These are phyloP conservation scores for Ascoidea rubescens DNA, from an alignment of 805 yeast genomes.

Conservation along the genomic window DNA sequence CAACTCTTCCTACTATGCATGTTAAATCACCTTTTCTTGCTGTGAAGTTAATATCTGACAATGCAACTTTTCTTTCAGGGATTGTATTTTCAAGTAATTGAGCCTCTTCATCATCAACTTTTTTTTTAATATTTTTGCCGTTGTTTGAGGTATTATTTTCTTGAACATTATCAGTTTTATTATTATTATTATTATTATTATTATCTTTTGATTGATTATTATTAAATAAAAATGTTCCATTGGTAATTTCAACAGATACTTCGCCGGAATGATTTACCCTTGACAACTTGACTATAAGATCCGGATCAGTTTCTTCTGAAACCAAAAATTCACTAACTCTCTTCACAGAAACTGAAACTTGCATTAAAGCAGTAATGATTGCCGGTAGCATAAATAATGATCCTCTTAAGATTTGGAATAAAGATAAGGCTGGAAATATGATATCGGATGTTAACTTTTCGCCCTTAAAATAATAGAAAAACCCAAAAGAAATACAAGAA, in stretches of 20 bases:
- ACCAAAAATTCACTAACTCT: constrained; percentile 37
- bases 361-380: constrained; percentile 40
- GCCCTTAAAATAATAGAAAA: constrained; percentile 29
- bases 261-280: constrained; percentile 9
- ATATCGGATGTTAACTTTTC: constrained; percentile 50
- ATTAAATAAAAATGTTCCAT: constrained; percentile 44
- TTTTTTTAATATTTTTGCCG: constrained; percentile 11
- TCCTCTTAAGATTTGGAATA: constrained; percentile 41
- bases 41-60: constrained; percentile 30
- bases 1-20: constrained; percentile 56
- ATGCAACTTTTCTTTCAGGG: constrained; percentile 34
- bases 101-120: constrained; percentile 27
- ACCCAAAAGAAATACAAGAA: constrained; percentile 44
- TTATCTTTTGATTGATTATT: constrained; percentile 7
- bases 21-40: constrained; percentile 40
- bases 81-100: neutral
- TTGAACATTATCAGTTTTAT: neutral
- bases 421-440: constrained; percentile 53
- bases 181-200: neutral
- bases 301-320: constrained; percentile 30
- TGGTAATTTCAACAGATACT: constrained; percentile 26
- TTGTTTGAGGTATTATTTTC: constrained; percentile 1
- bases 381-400: constrained; percentile 50
- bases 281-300: constrained; percentile 17
- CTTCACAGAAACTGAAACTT: constrained; percentile 41